Conservation (phyloP, 2,329 filamentous ascomycete genomes). For the Colletotrichum eremochloae region DNA sequence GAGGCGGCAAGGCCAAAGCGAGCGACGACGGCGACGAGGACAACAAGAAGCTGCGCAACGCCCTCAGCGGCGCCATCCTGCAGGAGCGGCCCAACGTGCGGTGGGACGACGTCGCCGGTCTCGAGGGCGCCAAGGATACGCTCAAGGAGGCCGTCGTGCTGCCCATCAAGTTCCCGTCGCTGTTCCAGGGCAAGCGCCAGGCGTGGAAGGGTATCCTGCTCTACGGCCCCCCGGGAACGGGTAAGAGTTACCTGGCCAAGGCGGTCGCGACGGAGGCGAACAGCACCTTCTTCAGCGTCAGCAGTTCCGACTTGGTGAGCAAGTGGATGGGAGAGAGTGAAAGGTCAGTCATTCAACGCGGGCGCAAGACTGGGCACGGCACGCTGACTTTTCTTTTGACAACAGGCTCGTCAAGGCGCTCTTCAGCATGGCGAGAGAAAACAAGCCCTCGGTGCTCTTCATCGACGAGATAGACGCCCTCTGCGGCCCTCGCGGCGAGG, state of each 20-base stretch:
- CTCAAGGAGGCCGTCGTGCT: conserved; percentile 97
- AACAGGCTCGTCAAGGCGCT: conserved; percentile 91
- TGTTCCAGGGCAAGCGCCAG: conserved; percentile 96
- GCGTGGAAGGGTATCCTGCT: conserved; percentile 98
- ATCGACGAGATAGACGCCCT: conserved; percentile 98
- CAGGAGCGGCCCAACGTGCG: conserved; percentile 96
- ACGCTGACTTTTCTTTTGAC: not conserved
- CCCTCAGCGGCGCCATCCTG: conserved; percentile 90
- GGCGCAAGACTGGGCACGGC: not conserved
- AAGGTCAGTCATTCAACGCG: conserved; percentile 68
- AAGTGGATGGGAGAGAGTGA: conserved; percentile 99
- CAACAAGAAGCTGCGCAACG: conserved; percentile 93
- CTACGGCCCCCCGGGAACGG: conserved; percentile 95
- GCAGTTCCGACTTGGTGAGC: conserved; percentile 95
- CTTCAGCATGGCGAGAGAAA: conserved; percentile 98
- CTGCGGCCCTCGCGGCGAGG: conserved; percentile 91
- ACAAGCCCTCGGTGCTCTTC: conserved; percentile 98
- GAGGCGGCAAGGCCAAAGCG: conserved; percentile 70
- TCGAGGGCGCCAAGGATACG: conserved; percentile 95
- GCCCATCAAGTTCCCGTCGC: conserved; percentile 97
- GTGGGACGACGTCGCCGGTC: conserved; percentile 97
- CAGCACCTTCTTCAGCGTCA: conserved; percentile 99
- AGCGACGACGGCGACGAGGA: conserved; percentile 85
- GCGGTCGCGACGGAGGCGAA: conserved; percentile 98
- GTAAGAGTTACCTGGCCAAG: conserved; percentile 97